phyloP scores from a whole-genome alignment of 1,284 basidiomycete genomes.

The Malassezia caprae region DNA sequence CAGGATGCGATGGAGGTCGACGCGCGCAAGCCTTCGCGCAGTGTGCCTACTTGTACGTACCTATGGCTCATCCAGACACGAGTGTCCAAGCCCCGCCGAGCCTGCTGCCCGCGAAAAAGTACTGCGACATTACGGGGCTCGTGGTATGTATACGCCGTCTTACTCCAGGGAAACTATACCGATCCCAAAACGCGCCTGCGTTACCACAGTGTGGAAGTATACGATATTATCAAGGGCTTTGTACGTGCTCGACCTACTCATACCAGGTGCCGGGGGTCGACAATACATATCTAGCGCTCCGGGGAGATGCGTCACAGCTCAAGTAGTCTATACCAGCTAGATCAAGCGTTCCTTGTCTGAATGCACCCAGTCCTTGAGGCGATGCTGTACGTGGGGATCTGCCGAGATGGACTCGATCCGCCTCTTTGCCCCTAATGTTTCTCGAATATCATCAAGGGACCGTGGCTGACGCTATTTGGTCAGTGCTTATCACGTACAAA shows the following conservation, averaged over 20 bases:
- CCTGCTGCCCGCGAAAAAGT: slow-evolving; percentile 63
- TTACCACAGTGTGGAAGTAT: slow-evolving; percentile 75
- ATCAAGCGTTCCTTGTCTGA: slow-evolving; percentile 9
- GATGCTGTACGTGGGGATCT: neutral
- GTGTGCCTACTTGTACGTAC: slow-evolving; percentile 17
- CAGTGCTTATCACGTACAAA: slow-evolving; percentile 6
- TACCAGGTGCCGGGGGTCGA: slow-evolving; percentile 39
- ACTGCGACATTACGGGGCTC: slow-evolving; percentile 77
- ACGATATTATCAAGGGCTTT: slow-evolving; percentile 67
- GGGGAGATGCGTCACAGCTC: slow-evolving; percentile 39
- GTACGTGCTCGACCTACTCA: slow-evolving; percentile 51
- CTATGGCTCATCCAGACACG: slow-evolving; percentile 53
- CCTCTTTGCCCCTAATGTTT: neutral
- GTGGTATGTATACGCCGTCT: slow-evolving; percentile 53
- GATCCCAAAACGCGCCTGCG: slow-evolving; percentile 70
- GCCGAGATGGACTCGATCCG: neutral
- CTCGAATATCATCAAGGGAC: slow-evolving; percentile 4
- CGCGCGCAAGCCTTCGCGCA: neutral
- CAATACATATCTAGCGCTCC: slow-evolving; percentile 37
- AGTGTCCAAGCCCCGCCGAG: slow-evolving; percentile 78
- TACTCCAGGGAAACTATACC: slow-evolving; percentile 65
- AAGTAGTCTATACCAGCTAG: slow-evolving; percentile 1
- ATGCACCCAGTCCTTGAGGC: neutral
- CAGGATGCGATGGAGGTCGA: neutral
- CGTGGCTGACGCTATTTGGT: slow-evolving; percentile 7